Percentiles rank a stretch among this genome's conserved stretches.
Evolutionary conservation across 306 rosid species (phyloP).

Genomic region (Cercis canadensis): DNA sequence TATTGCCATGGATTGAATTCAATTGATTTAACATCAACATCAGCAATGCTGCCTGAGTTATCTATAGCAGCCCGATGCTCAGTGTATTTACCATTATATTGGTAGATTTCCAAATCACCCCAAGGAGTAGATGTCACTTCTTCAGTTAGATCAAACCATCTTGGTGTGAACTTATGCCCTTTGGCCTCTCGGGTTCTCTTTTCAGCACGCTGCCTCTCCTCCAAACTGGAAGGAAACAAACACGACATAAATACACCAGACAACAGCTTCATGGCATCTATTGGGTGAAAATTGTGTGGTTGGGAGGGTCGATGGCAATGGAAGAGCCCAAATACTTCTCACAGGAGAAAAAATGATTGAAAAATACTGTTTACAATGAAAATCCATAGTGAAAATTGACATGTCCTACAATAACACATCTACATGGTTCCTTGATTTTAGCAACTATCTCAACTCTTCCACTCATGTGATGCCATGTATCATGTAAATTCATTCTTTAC

Average conservation of each 20-base stretch:
- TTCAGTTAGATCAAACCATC: conserved; percentile 86
- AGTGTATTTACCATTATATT: conserved; percentile 70
- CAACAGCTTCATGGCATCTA: conserved; percentile 18
- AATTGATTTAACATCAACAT: conserved; percentile 52
- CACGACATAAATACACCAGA: not conserved
- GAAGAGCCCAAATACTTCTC: too few relatives aligned
- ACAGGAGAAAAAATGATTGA: too few relatives aligned
- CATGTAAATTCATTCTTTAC: too few relatives aligned
- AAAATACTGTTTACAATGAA: too few relatives aligned
- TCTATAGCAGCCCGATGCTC: conserved; percentile 63
- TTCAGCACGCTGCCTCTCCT: conserved; percentile 93
- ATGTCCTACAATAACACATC: too few relatives aligned
- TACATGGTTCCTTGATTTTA: too few relatives aligned
- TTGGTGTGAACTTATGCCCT: conserved; percentile 60
- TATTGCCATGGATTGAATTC: conserved; percentile 92
- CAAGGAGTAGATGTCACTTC: conserved; percentile 87
- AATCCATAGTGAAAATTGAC: too few relatives aligned
- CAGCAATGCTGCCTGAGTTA: conserved; percentile 48
- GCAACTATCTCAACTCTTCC: too few relatives aligned
- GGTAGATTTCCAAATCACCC: conserved; percentile 93
- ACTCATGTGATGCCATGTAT: too few relatives aligned
- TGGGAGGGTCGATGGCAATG: too few relatives aligned
- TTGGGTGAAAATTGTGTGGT: conserved; percentile 5
- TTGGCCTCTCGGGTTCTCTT: conserved; percentile 73
- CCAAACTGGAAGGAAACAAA: conserved; percentile 59